phyloP scores from a whole-genome alignment of 257 asterid species.

The Gentiana straminea region DNA sequence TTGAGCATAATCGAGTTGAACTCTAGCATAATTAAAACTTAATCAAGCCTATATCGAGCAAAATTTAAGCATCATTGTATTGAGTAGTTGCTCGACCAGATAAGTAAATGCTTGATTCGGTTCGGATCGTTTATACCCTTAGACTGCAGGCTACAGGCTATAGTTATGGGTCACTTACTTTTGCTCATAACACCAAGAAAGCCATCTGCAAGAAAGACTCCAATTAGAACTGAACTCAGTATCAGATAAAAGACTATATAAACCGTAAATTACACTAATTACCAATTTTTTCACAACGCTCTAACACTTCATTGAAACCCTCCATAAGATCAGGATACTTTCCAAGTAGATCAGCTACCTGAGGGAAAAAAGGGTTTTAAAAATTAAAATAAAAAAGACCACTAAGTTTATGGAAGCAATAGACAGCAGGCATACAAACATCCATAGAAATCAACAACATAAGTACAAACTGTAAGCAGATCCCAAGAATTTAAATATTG shows the following conservation, averaged over 20 bases:
- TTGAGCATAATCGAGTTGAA: too few relatives aligned
- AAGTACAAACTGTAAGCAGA: background rate
- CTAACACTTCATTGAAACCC: slow-evolving; percentile 75
- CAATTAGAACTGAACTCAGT: slow-evolving; percentile 20
- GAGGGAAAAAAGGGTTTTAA: slow-evolving; percentile 12
- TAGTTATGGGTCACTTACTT: slow-evolving; percentile 37
- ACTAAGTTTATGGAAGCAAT: too few relatives aligned
- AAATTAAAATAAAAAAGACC: background rate
- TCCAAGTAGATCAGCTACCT: slow-evolving; percentile 86
- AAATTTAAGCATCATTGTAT: too few relatives aligned
- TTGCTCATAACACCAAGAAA: slow-evolving; percentile 92
- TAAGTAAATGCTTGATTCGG: too few relatives aligned
- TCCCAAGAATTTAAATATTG: too few relatives aligned
- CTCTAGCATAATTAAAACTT: too few relatives aligned
- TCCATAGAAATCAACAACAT: background rate
- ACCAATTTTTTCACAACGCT: slow-evolving; percentile 87
- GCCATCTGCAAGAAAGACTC: slow-evolving; percentile 62
- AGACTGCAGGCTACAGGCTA: too few relatives aligned
- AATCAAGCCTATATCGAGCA: too few relatives aligned
- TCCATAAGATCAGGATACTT: slow-evolving; percentile 91
- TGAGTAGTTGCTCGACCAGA: too few relatives aligned
- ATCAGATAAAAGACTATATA: slow-evolving; percentile 3
- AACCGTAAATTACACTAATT: slow-evolving; percentile 16
- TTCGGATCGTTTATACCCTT: too few relatives aligned
- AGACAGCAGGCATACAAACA: too few relatives aligned